phyloP scores from a whole-genome alignment of 176 grass and related monocot genomes.

The Ensete ventricosum region DNA sequence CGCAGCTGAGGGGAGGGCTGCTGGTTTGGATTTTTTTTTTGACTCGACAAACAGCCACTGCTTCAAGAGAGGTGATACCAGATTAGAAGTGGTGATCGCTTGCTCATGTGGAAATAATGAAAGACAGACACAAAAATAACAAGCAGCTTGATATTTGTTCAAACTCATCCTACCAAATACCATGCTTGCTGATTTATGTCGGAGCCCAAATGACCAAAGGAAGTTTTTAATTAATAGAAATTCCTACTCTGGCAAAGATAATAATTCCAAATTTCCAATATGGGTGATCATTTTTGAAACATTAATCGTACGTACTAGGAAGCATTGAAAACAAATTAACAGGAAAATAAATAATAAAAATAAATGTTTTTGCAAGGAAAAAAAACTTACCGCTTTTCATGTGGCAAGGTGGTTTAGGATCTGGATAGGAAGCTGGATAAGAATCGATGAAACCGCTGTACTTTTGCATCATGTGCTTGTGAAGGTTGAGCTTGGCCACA shows the following conservation, averaged over 20 bases:
- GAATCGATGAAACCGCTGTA: slow-evolving; percentile 22
- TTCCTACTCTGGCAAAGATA: background rate
- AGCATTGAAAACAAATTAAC: background rate
- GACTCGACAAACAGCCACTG: background rate
- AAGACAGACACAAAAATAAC: too few species aligned
- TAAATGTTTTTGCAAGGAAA: background rate
- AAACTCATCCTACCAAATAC: too few species aligned
- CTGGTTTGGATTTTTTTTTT: background rate
- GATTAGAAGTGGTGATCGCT: background rate
- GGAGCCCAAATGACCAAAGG: background rate
- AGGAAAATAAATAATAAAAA: background rate
- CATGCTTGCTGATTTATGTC: background rate
- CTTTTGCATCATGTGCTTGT: slow-evolving; percentile 19
- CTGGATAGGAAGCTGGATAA: slow-evolving; percentile 16
- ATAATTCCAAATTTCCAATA: background rate
- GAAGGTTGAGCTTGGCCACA: background rate
- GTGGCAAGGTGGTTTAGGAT: background rate
- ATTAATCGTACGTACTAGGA: too few species aligned
- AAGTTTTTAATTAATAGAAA: background rate
- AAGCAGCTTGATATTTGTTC: too few species aligned
- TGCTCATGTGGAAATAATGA: background rate
- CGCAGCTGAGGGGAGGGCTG: too few species aligned
- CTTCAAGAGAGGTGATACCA: background rate
- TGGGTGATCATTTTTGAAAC: too few species aligned
- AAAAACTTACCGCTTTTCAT: slow-evolving; percentile 1